Evolutionary conservation across 1,284 basidiomycete genomes (phyloP), one percentile per base, ranked within the genome.

Genomic region (Pterulicium gracile): DNA sequence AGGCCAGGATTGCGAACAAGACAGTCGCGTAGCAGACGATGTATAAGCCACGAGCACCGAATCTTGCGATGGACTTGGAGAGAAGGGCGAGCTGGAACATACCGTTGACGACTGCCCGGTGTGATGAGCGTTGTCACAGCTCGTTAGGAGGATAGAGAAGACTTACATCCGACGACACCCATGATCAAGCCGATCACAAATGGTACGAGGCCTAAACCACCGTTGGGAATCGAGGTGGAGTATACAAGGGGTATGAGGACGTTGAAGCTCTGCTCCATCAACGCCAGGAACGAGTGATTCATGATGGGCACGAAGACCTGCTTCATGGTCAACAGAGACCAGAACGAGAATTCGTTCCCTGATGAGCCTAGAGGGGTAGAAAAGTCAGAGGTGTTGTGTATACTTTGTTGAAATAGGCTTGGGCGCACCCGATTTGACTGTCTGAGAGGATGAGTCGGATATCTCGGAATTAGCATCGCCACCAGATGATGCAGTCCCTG

Each of bases 261-360:
- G 10, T 47, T 36, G 35, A 56, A 54, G 7, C 50, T 52, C 45
- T 67, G 68, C 35, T 67, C 63, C n/a, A 61, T 48, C 39, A 70
- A 64, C 7, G 59, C 53, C 2, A 67, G 50, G 36, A 63, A 54
- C 4, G 52, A 54, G 49, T 64, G 63, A 50, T 59, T 62, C 12
- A 53, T 4, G 14, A 67, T 52, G 4, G 66, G 52, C n/a, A 61
- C 54, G 1, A 59, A 42, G n/a, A 69, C 56, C 15, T 53, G 59
- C 36, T 39, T 39, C 2, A 53, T 57, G 14, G 56, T 55, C 18
- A 69, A 52, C 2, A 69, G 52, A 3, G 52, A 54, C 12, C 54
- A 51, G 13, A 66, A 49, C 3, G 59, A 49, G 10, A 52, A 53
- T 5, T 54, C 45, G 49, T 49, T 19, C 19, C 15, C 14, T 21